Base-by-base conservation (phyloP, 768 basidiomycete species). In the Boletus speciosus region DNA sequence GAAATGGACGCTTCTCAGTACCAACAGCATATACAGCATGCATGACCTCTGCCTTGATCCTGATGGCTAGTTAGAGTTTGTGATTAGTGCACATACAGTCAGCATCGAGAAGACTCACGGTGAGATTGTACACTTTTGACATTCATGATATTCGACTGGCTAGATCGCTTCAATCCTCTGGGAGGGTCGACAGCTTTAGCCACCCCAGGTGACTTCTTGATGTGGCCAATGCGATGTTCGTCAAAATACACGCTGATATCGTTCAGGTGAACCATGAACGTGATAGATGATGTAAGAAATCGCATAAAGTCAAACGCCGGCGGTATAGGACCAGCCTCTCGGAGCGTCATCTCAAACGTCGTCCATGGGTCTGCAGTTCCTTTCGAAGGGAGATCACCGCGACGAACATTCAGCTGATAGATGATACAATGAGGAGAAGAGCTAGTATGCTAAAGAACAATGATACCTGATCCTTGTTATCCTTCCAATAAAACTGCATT, bases 401-500 rank as follows among this genome's bases (percentile, higher is more conserved):
- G 82, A 35, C 93, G 84, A 15, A 88, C 94, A 61, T 86, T 89
- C 1, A 98, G 78, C 87, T 93, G 9, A 39, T 29, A 29, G 29
- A 29, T 50, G 48, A 23, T 52, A 32, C 16, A 5, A 44, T 58
- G 31, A 51, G 61, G 47, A 45, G 23, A 47, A 9, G 1, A 16
- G 23, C 32, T n/a, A 12, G 1, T 21, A 8, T 29, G 29, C 29
- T 9, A 8, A 29, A 27, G 32, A 42, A 44, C 8, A 37, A 25
- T 36, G 19, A 35, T 58, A 86, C 86, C 75, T 94, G 92, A 64
- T 94, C 92, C 63, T 89, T 91, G 62, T 88, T 88, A 63, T 90
- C 90, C 66, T 93, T 94, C 93, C 93, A 98, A 67, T 95, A 90
- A 68, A 97, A 98, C 0, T 85, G 88, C 93, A 96, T 96, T 84